Base-by-base conservation (phyloP, 371 early-diverging fungal genomes). In the Mucor ambiguus region DNA sequence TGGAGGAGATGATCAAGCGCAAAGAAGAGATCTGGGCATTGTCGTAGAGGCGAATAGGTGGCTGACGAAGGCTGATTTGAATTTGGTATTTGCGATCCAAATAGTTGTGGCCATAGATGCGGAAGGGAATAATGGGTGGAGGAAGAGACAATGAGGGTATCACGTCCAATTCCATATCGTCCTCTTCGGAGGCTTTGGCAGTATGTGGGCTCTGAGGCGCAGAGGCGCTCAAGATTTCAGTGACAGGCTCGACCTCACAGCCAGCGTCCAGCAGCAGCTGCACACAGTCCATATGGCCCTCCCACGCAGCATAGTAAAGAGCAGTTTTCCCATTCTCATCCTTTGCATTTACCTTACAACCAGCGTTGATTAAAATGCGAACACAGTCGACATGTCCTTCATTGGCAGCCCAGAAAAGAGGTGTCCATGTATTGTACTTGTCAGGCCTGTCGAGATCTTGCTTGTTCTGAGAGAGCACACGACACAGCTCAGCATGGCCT, bases 61-160 rank as follows among this genome's bases (percentile, higher is more conserved):
- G 76, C 49, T 78, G 73, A 54, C 70, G 61, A 68, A 93, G 86
- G 54, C 81, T 86, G 57, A 96, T 83, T 69, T 93, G 92, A 20
- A 96, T 77, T 59, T 92, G 90, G 60, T 86, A 88, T 63, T 93
- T 93, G 69, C 92, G 88, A 70, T 95, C 95, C 14, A 97, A 78
- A 67, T 95, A 97, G 70, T 92, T 95, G 84, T 97, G 97, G 20
- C 97, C 98, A 72, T 96, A 96, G 59, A 95, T 94, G 24, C 97
- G 86, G 85, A 97, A 94, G 1, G 98, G 98, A 38, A 98, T 92
- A 58, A 98, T 93, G 10, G 98, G 98, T 18, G 98, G 98, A 5
- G 98, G 98, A 29, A 98, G 77, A 5, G 89, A 90, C 10, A 96
- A 78, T 7, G 93, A 90, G 3, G 97, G 97, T 24, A 96, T 90